Conservation (phyloP, 371 early-diverging fungal genomes). For the Dinochytrium kinnereticum region DNA sequence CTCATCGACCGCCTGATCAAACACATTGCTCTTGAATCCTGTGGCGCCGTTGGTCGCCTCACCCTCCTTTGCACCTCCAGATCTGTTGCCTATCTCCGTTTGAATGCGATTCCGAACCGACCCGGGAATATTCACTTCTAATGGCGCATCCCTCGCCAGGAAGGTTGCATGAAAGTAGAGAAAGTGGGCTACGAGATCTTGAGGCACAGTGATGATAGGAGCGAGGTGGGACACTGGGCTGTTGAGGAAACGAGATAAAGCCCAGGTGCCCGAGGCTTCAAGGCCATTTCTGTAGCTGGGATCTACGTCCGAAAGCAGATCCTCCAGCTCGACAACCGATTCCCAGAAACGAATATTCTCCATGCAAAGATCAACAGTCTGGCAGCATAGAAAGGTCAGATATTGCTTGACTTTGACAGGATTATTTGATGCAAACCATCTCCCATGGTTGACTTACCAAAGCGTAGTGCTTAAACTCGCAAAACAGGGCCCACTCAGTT, state of each 20-base stretch:
- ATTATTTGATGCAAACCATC: no score
- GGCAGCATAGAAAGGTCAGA: background rate
- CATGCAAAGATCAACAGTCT: slow-evolving; percentile 7
- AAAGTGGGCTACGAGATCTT: background rate
- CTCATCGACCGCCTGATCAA: slow-evolving; percentile 8
- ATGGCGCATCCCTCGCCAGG: background rate
- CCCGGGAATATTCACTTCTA: background rate
- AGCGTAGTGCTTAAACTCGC: slow-evolving; percentile 9
- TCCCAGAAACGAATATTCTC: slow-evolving; percentile 7
- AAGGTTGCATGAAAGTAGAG: slow-evolving; percentile 15
- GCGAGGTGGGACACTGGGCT: background rate
- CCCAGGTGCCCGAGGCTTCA: slow-evolving; percentile 1
- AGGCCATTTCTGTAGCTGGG: background rate
- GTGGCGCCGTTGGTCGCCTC: background rate
- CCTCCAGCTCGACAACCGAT: background rate
- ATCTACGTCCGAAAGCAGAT: background rate
- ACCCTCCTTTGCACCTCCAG: no score
- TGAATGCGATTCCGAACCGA: background rate
- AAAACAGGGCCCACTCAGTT: background rate
- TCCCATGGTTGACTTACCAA: background rate
- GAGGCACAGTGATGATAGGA: background rate
- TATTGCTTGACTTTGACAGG: background rate
- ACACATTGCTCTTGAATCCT: background rate
- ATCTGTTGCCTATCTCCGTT: background rate
- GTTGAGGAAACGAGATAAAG: slow-evolving; percentile 3